These are phyloP conservation scores for Sambucus nigra DNA, from an alignment of 129 eudicot species.

Conservation along the genomic window DNA sequence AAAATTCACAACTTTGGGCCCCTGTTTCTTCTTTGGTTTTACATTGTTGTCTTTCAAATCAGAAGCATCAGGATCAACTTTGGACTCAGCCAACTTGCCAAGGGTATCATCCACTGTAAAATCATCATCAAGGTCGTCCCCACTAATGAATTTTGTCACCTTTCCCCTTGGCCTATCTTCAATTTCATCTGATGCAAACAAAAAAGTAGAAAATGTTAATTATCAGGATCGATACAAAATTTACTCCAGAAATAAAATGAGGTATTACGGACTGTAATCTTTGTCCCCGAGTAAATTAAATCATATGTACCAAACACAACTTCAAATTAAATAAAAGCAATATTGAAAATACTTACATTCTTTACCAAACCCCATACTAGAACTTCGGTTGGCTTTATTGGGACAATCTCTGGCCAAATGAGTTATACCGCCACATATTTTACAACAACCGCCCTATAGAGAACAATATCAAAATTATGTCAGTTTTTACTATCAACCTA, in stretches of 20 bases:
- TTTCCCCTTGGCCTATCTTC: conserved; percentile 39
- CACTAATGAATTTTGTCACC: conserved; percentile 68
- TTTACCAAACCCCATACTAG: conserved; percentile 21
- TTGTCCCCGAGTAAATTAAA: background rate
- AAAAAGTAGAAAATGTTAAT: too few species aligned
- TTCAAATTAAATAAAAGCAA: conserved; percentile 1
- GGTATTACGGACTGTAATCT: too few species aligned
- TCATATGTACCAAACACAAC: background rate
- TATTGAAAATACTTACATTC: conserved; percentile 29
- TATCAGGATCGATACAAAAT: too few species aligned
- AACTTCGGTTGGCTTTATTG: conserved; percentile 35
- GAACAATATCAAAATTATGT: conserved; percentile 1
- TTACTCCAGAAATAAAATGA: too few species aligned
- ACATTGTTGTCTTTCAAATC: conserved; percentile 16
- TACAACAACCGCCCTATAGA: conserved; percentile 84
- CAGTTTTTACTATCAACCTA: background rate
- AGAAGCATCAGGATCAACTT: conserved; percentile 13
- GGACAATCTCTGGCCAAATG: conserved; percentile 97
- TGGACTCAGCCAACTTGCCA: conserved; percentile 9
- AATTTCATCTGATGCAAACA: conserved; percentile 24
- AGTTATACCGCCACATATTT: conserved; percentile 81
- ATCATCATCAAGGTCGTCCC: conserved; percentile 96
- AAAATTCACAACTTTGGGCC: conserved; percentile 85
- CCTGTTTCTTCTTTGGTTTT: conserved; percentile 61
- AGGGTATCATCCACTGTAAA: conserved; percentile 29